Percentiles rank a stretch among this genome's conserved stretches.
Evolutionary conservation across 768 basidiomycete species (phyloP).

Genomic region (Rhizopogon salebrosus): DNA sequence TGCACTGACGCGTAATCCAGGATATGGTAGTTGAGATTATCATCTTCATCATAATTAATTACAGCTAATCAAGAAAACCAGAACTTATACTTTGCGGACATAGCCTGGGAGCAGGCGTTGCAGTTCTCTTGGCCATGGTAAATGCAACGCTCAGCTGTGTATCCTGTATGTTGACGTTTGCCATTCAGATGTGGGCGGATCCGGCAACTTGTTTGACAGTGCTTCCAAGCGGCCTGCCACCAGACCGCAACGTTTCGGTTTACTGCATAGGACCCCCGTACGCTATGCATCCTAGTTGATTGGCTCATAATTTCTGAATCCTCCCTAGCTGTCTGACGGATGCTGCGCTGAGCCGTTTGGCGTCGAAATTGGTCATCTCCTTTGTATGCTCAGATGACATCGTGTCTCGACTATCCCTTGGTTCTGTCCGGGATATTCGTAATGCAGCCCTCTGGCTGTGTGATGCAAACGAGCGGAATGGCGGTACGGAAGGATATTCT

Average conservation of each 20-base stretch:
- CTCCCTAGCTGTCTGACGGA: constrained; percentile 54
- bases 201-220: constrained; percentile 69
- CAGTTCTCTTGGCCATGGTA: constrained; percentile 68
- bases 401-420: constrained; percentile 73
- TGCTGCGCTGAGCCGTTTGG: constrained; percentile 51
- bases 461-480: constrained; percentile 49
- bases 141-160: constrained; percentile 15
- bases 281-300: constrained; percentile 18
- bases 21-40: constrained; percentile 46
- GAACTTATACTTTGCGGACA: constrained; percentile 79
- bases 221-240: constrained; percentile 64
- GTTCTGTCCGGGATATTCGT: constrained; percentile 69
- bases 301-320: neutral
- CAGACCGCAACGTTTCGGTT: constrained; percentile 59
- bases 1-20: constrained; percentile 62
- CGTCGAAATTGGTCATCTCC: constrained; percentile 62
- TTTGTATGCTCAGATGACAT: constrained; percentile 82
- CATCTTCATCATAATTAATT: neutral
- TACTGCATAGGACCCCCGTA: constrained; percentile 82
- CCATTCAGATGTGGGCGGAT: constrained; percentile 76
- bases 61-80: constrained; percentile 18
- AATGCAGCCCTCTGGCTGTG: constrained; percentile 79
- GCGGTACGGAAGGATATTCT: constrained; percentile 32
- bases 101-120: constrained; percentile 80
- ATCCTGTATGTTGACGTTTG: neutral